These are phyloP conservation scores for Rhodotorula sp. DNA, from an alignment of 1,284 basidiomycete genomes.

Conservation along the genomic window DNA sequence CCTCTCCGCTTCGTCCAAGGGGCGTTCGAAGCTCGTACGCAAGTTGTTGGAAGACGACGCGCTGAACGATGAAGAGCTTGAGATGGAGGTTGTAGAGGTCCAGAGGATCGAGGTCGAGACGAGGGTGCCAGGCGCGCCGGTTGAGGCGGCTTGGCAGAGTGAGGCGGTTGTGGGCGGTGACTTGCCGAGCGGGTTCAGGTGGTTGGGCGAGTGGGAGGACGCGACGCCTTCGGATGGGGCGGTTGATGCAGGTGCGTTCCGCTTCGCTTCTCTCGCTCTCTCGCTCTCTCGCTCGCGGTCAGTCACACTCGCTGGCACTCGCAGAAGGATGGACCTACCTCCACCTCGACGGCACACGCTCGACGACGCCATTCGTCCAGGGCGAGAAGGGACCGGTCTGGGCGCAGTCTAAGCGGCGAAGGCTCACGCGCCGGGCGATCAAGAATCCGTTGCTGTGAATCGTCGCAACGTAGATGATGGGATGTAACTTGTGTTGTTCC, in stretches of 20 bases:
- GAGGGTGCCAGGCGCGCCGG: not conserved
- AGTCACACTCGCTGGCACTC: not conserved
- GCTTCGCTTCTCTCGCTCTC: no score
- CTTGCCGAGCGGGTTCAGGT: conserved; percentile 11
- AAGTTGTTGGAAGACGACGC: conserved; percentile 33
- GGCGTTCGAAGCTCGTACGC: not conserved
- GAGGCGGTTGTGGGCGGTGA: conserved; percentile 32
- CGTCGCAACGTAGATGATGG: no score
- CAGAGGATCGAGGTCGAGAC: conserved; percentile 29
- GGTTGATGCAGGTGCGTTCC: conserved; percentile 3
- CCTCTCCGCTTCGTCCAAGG: not conserved
- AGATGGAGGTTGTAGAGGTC: conserved; percentile 25
- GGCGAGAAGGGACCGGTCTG: conserved; percentile 16
- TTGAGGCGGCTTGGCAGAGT: conserved; percentile 5
- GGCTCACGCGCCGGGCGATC: conserved; percentile 17
- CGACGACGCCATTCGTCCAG: not conserved
- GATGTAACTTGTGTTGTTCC: no score
- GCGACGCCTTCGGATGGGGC: not conserved
- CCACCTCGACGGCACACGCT: conserved; percentile 23
- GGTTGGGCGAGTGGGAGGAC: conserved; percentile 22
- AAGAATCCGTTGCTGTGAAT: conserved; percentile 8
- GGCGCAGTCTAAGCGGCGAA: conserved; percentile 14
- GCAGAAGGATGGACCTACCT: conserved; percentile 29
- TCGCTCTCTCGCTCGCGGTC: not conserved
- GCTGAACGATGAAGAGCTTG: conserved; percentile 28